Evolutionary conservation across 2,329 filamentous ascomycete genomes (phyloP), one percentile per base, ranked within the genome.

Genomic region (Aspergillus latus): DNA sequence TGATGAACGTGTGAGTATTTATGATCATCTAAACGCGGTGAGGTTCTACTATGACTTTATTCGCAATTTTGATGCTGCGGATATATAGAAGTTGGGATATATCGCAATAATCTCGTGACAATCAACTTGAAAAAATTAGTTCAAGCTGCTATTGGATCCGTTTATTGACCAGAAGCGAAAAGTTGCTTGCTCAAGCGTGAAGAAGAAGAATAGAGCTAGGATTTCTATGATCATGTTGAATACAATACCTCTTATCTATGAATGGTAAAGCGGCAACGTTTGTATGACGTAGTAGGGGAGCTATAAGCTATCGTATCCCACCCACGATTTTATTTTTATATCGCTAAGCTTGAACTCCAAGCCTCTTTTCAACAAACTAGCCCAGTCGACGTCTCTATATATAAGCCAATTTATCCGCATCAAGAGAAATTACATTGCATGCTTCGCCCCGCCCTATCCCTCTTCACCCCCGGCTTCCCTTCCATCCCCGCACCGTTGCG

Each of bases 361-460:
- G 5, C 8, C 39, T 21, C 1, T 26, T 5, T 10, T 13, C 3
- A 44, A 44, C 15, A 6, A n/a, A 26, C 15, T 29, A 28, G 4
- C 21, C 21, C 42, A 28, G 13, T 43, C 9, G 11, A 45, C 6
- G 3, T 15, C 11, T n/a, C 28, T 21, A 21, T 21, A 21, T 21
- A 21, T 21, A 21, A 21, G 21, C 21, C 21, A 21, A 21, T 21
- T 21, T 21, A 21, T 21, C 21, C 21, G 21, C 21, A 21, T 21
- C 21, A 21, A 21, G 21, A 44, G 11, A 21, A 30, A 28, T 13
- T 5, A 13, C 34, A 36, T 49, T 69, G 54, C 57, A 74, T 74
- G 70, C 59, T 72, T 29, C 61, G 62, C 43, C 56, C 60, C 39
- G 7, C 39, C 39, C 39, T 16, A 6, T 42, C 52, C 15, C 40